Base-by-base conservation (phyloP, 805 yeast species). In the Kluyveromyces lactis region DNA sequence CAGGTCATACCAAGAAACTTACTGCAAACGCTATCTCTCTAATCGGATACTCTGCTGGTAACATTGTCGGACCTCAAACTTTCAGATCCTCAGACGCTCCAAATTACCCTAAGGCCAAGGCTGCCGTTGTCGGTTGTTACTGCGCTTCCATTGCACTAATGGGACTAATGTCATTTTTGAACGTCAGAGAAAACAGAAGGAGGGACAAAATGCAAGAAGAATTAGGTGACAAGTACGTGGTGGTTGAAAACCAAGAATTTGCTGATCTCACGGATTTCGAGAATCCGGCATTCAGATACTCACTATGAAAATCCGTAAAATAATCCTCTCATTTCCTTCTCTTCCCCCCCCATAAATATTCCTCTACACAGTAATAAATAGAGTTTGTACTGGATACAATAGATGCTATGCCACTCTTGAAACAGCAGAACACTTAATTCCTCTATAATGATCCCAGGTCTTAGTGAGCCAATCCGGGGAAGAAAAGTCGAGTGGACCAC, bases 1-100 rank as follows among this genome's bases (percentile, higher is more conserved):
- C 87, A 1, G 92, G 92, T 10, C 73, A 76, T 45, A 81, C 89
- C n/a, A 84, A 84, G 58, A 77, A 81, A 49, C 67, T 77, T 47
- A 69, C 76, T 4, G 69, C 75, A 19, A 73, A 75, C 39, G 79
- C 81, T 4, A 56, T 78, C 26, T 71, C 71, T 35, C 67, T 82
- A 57, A 68, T 81, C 42, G 81, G 77, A 4, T 83, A 79, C 54
- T 76, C 84, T 30, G 72, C 75, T 33, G 84, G 86, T 12, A 77
- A 80, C 55, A 64, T 81, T 29, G 71, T 79, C 42, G 90, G 89
- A 2, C 87, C 92, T 4, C 86, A 80, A 58, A 69, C 82, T 15
- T 83, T 83, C 63, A 68, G 65, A 42, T 58, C 71, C 0, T 47
- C 58, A 4, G 74, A 80, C 42, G 78, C 75, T n/a, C 87, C 87